Conservation (phyloP, 805 yeast species). For the Saccharomycopsis sp. region DNA sequence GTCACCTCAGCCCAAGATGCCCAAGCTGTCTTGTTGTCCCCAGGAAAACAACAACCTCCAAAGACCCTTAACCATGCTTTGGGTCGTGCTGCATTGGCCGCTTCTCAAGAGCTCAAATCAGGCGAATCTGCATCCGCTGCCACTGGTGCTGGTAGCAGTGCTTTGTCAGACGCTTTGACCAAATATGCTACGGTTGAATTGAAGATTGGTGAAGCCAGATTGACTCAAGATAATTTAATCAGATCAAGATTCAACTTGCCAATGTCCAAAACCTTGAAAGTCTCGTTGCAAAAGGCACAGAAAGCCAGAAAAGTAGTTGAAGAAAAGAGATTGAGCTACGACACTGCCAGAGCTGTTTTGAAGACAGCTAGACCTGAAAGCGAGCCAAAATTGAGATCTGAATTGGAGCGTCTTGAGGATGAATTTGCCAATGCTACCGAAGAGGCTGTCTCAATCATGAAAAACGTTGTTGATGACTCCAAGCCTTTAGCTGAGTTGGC, state of each 20-base stretch:
- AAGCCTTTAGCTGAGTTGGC: constrained; percentile 59
- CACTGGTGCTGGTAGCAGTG: constrained; percentile 28
- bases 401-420: constrained; percentile 80
- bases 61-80: constrained; percentile 80
- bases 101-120: constrained; percentile 20
- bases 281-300: constrained; percentile 54
- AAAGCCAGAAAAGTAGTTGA: constrained; percentile 69
- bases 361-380: constrained; percentile 52
- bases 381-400: constrained; percentile 66
- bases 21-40: constrained; percentile 57
- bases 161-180: constrained; percentile 56
- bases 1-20: constrained; percentile 80
- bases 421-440: constrained; percentile 86
- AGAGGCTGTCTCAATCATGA: constrained; percentile 79
- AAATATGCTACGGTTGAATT: constrained; percentile 63
- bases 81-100: constrained; percentile 60
- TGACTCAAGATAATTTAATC: constrained; percentile 74
- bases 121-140: constrained; percentile 5
- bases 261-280: constrained; percentile 53
- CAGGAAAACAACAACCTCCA: constrained; percentile 50
- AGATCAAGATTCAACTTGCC: constrained; percentile 62
- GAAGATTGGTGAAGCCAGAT: constrained; percentile 74
- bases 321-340: constrained; percentile 71
- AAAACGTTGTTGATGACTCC: constrained; percentile 66
- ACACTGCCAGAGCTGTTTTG: constrained; percentile 59